Evolutionary conservation across 148 eudicot genomes (phyloP), one percentile per base, ranked within the genome.

Genomic region (Nyssa sinensis): DNA sequence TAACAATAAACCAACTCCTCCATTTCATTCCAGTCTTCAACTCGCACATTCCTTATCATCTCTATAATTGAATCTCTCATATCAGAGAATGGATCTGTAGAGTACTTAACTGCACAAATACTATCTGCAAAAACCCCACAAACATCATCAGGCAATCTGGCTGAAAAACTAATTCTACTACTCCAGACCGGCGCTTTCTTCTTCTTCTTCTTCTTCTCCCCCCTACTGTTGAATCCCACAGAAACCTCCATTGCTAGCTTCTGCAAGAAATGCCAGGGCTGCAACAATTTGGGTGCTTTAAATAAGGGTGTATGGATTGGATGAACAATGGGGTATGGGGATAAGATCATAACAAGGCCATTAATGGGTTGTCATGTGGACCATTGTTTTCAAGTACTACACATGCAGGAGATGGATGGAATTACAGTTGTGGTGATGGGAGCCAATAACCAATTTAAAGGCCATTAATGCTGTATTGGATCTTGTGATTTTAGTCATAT

Each of bases 1-100:
- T 86, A 91, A 67, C 93, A 91, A 67, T 91, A 89, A 5, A 91
- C 68, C 77, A 91, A 77, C 78, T 91, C 97, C 73, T 91, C 97
- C 83, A 91, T 83, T 1, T 87, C 85, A 1, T 74, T 76, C 97
- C 97, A 91, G 37, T 82, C 78, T 14, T 66, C 37, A 63, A 91
- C 84, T 7, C 86, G 87, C 6, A 77, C 82, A 2, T 73, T 73
- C 39, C 41, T 78, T 16, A 88, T 76, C 90, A 91, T 86, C 66
- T 89, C 88, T 14, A 80, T 0, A n/a, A 91, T 86, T 7, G 97
- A 91, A 19, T 75, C 77, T 70, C 78, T 88, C 31, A 89, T 75
- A 7, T 91, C 93, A 7, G 27, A 14, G 0, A 84, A 77, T 1
- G 93, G 97, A 57, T 91, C 79, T 3, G 53, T 30, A 0, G 97